Evolutionary conservation across 495 filamentous ascomycete genomes (phyloP).

Genomic region (Podospora appendiculata): DNA sequence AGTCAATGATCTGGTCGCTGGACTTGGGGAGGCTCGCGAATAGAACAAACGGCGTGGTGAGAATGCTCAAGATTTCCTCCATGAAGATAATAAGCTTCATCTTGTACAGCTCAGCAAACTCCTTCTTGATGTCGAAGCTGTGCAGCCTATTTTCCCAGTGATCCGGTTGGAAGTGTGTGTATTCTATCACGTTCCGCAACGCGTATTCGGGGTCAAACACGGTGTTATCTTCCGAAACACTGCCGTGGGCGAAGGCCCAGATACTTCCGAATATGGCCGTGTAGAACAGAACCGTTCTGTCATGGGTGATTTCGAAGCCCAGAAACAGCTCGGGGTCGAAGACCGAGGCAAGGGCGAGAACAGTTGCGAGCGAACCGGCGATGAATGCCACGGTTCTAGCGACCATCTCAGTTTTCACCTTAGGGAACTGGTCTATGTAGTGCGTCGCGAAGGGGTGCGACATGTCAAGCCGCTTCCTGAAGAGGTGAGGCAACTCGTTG

Average conservation of each 20-base stretch:
- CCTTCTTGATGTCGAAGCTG: conserved; percentile 72
- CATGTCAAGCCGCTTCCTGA: conserved; percentile 83
- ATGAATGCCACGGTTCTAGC: conserved; percentile 81
- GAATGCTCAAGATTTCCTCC: conserved; percentile 84
- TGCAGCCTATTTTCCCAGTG: conserved; percentile 87
- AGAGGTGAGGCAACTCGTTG: conserved; percentile 91
- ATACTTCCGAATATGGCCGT: conserved; percentile 61
- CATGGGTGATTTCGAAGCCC: conserved; percentile 79
- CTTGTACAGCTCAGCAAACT: conserved; percentile 84
- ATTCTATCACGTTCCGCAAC: conserved; percentile 78
- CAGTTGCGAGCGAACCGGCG: conserved; percentile 73
- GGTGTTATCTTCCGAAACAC: conserved; percentile 75
- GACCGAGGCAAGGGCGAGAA: conserved; percentile 71
- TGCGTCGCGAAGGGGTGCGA: conserved; percentile 87
- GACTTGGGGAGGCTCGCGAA: conserved; percentile 82
- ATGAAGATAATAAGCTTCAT: conserved; percentile 84
- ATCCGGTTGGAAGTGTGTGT: conserved; percentile 80
- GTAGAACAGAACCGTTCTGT: conserved; percentile 79
- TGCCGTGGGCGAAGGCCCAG: conserved; percentile 72
- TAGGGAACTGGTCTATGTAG: conserved; percentile 94
- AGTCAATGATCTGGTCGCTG: conserved; percentile 90
- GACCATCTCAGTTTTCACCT: conserved; percentile 79
- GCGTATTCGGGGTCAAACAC: conserved; percentile 92
- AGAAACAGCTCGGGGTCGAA: conserved; percentile 87
- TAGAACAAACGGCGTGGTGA: conserved; percentile 84